Base-by-base conservation (phyloP, 345 rosid species). In the Psidium guajava region DNA sequence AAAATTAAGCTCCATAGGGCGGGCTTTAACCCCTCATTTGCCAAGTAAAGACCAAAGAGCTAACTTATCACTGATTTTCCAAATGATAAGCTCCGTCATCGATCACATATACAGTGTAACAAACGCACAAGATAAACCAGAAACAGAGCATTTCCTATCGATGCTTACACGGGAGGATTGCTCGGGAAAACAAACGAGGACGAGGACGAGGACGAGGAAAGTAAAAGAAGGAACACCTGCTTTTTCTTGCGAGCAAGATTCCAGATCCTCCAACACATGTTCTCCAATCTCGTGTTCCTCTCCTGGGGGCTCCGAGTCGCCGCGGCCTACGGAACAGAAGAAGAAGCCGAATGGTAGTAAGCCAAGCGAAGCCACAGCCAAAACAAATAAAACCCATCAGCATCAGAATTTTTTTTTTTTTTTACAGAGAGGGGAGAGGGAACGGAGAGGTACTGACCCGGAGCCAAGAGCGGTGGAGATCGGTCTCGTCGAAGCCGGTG, bases 241-340 rank as follows among this genome's bases (percentile, higher is more conserved):
- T 98, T 98, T 93, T 98, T 98, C 89, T 96, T 97, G 83, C 99
- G 98, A 87, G 99, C 99, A 83, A 96, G 89, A 92, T 98, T 95
- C 99, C 98, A 98, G 83, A 96, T 98, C 94, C 99, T 91, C 99
- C 99, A 98, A 52, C 99, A 96, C 99, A 96, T 98, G 82, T 98
- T 98, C 96, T 98, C 99, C 97, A 96, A 86, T 80, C 99, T 91
- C 0, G 98, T 98, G 59, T 98, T 96, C 91, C 99, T 98, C 94
- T 98, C 99, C 87, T 94, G 97, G 0, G 99, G 98, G 86, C 98
- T 96, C 92, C 97, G 94, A 21, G 99, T 98, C 42, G 99, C 98
- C 82, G 92, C 95, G 59, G 99, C 99, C 99, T 97, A 52, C 25
- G 15, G 36, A 1, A 6, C 9, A 8, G 82, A 14, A 61, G 42